Conservation (phyloP, 306 rosid species). For the Vicia faba region DNA sequence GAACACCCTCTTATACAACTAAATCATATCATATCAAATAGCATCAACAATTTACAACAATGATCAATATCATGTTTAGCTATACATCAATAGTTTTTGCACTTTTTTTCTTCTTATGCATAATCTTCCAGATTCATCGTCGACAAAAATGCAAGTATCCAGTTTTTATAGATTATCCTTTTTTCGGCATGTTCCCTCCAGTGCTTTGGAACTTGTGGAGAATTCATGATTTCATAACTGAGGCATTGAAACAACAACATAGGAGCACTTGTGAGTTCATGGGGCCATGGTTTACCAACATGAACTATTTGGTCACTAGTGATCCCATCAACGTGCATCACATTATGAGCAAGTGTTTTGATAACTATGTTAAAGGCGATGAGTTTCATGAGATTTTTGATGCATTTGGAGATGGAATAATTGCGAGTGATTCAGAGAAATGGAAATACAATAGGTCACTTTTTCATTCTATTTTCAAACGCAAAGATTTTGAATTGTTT, state of each 20-base stretch:
- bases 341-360: slow-evolving; percentile 38
- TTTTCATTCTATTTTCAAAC: slow-evolving; percentile 28
- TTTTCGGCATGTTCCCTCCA: slow-evolving; percentile 45
- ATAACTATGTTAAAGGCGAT: slow-evolving; percentile 36
- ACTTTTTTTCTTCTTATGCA: neutral
- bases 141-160: neutral
- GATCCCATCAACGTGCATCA: slow-evolving; percentile 47
- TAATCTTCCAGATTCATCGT: neutral
- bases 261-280: slow-evolving; percentile 27
- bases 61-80: neutral
- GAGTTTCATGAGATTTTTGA: slow-evolving; percentile 42
- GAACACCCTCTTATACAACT: neutral
- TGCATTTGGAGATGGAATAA: slow-evolving; percentile 48
- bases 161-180: slow-evolving; percentile 27
- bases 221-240: slow-evolving; percentile 17
- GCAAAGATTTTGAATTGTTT: neutral
- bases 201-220: neutral
- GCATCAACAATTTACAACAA: neutral
- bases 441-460: slow-evolving; percentile 40
- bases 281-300: slow-evolving; percentile 45
- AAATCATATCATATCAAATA: neutral
- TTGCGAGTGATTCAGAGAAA: slow-evolving; percentile 33
- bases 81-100: neutral
- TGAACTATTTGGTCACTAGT: slow-evolving; percentile 30
- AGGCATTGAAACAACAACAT: neutral